These are phyloP conservation scores for Eimeria falciformis DNA, from an alignment of 169 alveolate genomes.

Conservation along the genomic window DNA sequence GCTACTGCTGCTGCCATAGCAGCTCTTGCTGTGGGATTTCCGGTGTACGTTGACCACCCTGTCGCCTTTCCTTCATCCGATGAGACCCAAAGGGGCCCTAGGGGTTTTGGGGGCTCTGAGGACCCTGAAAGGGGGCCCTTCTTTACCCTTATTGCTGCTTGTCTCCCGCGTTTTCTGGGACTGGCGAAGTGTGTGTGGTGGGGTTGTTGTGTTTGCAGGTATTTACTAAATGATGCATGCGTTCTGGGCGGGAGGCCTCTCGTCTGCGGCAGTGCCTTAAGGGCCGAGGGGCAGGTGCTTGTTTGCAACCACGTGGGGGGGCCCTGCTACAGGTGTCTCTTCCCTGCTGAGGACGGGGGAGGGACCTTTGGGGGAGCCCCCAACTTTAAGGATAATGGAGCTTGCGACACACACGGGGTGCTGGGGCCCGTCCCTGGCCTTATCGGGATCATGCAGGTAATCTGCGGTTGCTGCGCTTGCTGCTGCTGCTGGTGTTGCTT, in stretches of 20 bases:
- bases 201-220: conserved; percentile 50
- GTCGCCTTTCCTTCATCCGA: no score
- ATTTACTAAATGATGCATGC: conserved; percentile 74
- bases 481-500: conserved; percentile 4
- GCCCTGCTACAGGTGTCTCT: conserved; percentile 77
- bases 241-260: conserved; percentile 61
- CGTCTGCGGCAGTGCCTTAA: conserved; percentile 76
- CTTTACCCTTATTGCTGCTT: not conserved
- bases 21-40: no score
- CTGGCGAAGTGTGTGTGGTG: no score
- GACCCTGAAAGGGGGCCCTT: no score
- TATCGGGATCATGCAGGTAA: conserved; percentile 72
- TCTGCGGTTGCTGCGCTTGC: no score
- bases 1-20: not conserved
- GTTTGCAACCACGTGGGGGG: conserved; percentile 59
- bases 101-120: no score
- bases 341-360: conserved; percentile 33
- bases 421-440: conserved; percentile 76
- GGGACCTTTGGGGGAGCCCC: conserved; percentile 33
- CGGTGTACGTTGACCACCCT: no score
- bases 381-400: conserved; percentile 19
- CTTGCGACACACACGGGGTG: conserved; percentile 77
- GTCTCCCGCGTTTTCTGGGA: no score
- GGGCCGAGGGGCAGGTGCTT: conserved; percentile 74
- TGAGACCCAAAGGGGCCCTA: no score